phyloP scores from a whole-genome alignment of 331 rosid species.

The Acacia pycnantha region DNA sequence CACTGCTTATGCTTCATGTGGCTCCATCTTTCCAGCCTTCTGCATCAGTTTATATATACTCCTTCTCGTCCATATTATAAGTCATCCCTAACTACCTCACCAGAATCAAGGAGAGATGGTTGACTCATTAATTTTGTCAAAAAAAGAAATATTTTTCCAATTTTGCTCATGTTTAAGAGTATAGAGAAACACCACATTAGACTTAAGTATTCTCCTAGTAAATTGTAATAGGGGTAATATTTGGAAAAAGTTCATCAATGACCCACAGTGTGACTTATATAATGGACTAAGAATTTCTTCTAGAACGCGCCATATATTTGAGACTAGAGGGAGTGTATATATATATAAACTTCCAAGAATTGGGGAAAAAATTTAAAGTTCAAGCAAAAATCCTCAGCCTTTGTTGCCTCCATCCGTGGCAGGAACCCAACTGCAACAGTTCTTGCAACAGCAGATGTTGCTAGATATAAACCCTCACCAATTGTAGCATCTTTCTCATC shows the following conservation, averaged over 20 bases:
- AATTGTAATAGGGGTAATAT: background rate
- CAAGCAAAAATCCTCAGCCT: background rate
- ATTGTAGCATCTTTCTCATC: conserved; percentile 81
- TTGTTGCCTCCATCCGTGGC: conserved; percentile 12
- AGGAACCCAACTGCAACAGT: conserved; percentile 78
- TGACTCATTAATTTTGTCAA: background rate
- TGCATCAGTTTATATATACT: background rate
- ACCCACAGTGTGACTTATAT: background rate
- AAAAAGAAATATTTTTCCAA: too few species aligned
- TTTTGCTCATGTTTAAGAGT: too few species aligned
- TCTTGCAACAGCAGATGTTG: conserved; percentile 60
- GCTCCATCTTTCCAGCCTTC: background rate
- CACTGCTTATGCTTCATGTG: background rate
- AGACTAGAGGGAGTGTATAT: background rate
- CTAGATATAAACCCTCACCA: conserved; percentile 64
- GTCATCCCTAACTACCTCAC: background rate
- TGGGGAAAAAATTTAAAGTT: background rate
- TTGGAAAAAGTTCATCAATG: background rate
- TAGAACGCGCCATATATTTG: too few species aligned
- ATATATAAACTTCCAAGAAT: background rate
- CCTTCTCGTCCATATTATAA: background rate
- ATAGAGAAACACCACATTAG: background rate
- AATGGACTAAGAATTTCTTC: background rate
- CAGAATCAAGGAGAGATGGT: background rate
- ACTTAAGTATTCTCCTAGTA: background rate